Evolutionary conservation across 2,329 filamentous ascomycete genomes (phyloP).

Genomic region (Daldinia eschscholtzii): DNA sequence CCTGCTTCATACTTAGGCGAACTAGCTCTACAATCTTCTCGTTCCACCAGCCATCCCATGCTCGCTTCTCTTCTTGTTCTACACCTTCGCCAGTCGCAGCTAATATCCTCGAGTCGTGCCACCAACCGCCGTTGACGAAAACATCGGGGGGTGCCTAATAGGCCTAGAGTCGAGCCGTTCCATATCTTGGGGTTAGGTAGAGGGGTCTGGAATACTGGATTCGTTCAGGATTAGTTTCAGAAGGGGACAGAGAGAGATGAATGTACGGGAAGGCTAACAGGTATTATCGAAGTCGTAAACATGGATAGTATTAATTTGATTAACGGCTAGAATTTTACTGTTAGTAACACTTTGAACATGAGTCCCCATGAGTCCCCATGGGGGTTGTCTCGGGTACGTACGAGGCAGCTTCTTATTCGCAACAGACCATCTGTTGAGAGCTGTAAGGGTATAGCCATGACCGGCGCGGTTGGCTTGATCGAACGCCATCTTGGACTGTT

Average conservation of each 20-base stretch:
- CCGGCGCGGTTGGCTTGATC: slow-evolving; percentile 41
- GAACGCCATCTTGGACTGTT: slow-evolving; percentile 42
- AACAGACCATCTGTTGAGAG: slow-evolving; percentile 87
- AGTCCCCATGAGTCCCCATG: too few relatives aligned
- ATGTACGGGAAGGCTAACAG: slow-evolving; percentile 62
- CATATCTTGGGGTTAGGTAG: slow-evolving; percentile 90
- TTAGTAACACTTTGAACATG: too few relatives aligned
- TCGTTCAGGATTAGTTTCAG: slow-evolving; percentile 18
- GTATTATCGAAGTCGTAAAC: slow-evolving; percentile 99
- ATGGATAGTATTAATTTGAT: slow-evolving; percentile 83
- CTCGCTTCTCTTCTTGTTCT: slow-evolving; percentile 83
- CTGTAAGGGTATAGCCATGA: slow-evolving; percentile 71
- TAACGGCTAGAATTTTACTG: slow-evolving; percentile 60
- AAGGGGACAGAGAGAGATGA: slow-evolving; percentile 18
- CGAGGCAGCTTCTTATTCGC: slow-evolving; percentile 78
- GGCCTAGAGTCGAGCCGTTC: slow-evolving; percentile 81
- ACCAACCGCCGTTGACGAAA: slow-evolving; percentile 91
- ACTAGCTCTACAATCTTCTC: slow-evolving; percentile 88
- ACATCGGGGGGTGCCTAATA: slow-evolving; percentile 80
- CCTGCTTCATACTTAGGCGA: slow-evolving; percentile 82
- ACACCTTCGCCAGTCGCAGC: slow-evolving; percentile 86
- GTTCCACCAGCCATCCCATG: slow-evolving; percentile 97
- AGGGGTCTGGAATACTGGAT: slow-evolving; percentile 86
- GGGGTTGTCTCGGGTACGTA: slow-evolving; percentile 53
- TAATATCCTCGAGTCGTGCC: slow-evolving; percentile 92